Conservation (phyloP, 1,284 basidiomycete species). For the Heterobasidion parviporum region DNA sequence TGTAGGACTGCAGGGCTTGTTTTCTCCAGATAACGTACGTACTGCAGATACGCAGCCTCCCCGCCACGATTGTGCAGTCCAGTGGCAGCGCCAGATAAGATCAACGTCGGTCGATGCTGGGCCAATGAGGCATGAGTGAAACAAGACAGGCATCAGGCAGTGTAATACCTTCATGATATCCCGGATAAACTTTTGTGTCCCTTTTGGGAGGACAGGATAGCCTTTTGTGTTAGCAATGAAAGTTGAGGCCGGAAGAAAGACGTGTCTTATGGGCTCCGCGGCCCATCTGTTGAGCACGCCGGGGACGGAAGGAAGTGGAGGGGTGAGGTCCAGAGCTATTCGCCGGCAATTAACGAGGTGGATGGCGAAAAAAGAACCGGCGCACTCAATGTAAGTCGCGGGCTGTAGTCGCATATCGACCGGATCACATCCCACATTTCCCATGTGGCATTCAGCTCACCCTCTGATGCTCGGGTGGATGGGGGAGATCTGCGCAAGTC, state of each 20-base stretch:
- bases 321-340: constrained; percentile 83
- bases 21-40: constrained; percentile 77
- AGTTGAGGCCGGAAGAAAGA: constrained; percentile 83
- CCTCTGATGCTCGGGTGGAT: constrained; percentile 27
- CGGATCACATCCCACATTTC: constrained; percentile 97
- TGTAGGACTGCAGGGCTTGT: constrained; percentile 59
- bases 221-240: constrained; percentile 97
- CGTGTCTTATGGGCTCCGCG: constrained; percentile 83
- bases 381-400: constrained; percentile 75
- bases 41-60: constrained; percentile 85
- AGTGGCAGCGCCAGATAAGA: constrained; percentile 63
- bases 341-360: background rate
- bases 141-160: background rate
- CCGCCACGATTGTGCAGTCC: constrained; percentile 74
- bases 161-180: constrained; percentile 74
- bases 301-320: constrained; percentile 72
- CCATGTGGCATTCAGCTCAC: constrained; percentile 82
- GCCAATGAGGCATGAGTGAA: background rate
- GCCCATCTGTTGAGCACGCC: constrained; percentile 80
- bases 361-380: background rate
- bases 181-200: constrained; percentile 81
- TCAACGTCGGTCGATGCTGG: constrained; percentile 76
- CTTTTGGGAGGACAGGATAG: constrained; percentile 94
- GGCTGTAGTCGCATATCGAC: constrained; percentile 81
- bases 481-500: constrained; percentile 3